Conservation (phyloP, 352 stramenopile species). For the Saprolegnia diclina region DNA sequence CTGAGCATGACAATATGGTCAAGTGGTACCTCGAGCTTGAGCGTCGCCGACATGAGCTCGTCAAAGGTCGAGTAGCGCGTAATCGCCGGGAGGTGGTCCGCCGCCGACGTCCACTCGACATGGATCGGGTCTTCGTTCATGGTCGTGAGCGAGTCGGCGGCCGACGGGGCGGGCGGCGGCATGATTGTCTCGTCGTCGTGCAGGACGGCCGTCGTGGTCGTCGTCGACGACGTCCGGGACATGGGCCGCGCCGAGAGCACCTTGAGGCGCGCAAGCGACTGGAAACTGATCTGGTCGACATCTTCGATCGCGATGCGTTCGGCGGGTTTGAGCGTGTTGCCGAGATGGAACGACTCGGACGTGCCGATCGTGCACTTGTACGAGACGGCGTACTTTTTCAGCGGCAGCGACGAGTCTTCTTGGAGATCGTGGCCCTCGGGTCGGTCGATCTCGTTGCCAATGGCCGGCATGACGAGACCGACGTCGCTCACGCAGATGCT, state of each 20-base stretch:
- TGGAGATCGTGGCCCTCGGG: conserved; percentile 87
- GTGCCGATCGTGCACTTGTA: conserved; percentile 89
- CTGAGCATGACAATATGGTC: not conserved
- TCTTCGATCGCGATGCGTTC: conserved; percentile 69
- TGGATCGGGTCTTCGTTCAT: conserved; percentile 70
- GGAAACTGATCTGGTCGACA: conserved; percentile 83
- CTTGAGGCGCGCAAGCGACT: conserved; percentile 71
- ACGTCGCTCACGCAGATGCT: conserved; percentile 86
- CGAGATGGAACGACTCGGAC: conserved; percentile 82
- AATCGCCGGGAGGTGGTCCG: conserved; percentile 70
- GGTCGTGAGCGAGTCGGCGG: not conserved
- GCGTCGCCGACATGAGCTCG: conserved; percentile 83
- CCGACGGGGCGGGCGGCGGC: not conserved
- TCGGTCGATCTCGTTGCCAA: conserved; percentile 82
- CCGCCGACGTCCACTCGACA: conserved; percentile 60
- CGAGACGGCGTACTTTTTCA: conserved; percentile 86
- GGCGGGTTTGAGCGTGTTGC: conserved; percentile 75
- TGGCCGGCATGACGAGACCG: conserved; percentile 84
- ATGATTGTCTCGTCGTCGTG: conserved; percentile 15
- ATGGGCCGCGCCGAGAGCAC: conserved; percentile 64
- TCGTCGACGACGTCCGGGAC: conserved; percentile 30
- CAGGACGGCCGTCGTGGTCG: conserved; percentile 23
- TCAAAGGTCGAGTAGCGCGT: conserved; percentile 86
- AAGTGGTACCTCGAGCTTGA: conserved; percentile 70
- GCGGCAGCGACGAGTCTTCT: conserved; percentile 76